These are phyloP conservation scores for Flaveria bidentis DNA, from an alignment of 129 eudicot species.

Conservation along the genomic window DNA sequence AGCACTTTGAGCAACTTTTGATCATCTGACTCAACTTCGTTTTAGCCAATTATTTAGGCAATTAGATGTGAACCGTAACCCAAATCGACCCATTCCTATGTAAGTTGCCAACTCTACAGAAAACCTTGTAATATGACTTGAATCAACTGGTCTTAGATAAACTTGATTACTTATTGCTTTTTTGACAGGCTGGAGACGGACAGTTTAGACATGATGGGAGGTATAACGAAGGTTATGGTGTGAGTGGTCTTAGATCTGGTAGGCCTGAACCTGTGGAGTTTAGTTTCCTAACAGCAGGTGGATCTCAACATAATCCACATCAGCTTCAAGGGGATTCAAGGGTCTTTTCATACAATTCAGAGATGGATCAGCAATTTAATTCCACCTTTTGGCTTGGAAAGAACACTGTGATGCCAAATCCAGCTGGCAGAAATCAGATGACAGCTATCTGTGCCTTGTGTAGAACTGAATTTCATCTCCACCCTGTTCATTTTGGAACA, in stretches of 20 bases:
- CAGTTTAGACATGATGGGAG: slow-evolving; percentile 47
- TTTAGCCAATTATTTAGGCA: neutral
- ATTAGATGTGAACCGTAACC: neutral
- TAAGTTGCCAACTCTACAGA: neutral
- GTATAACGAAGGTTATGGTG: slow-evolving; percentile 45
- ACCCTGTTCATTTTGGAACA: slow-evolving; percentile 43
- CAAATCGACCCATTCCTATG: neutral
- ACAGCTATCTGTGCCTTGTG: slow-evolving; percentile 76
- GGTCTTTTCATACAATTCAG: slow-evolving; percentile 42
- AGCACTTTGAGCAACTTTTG: neutral
- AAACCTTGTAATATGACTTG: neutral
- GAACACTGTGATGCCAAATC: slow-evolving; percentile 52
- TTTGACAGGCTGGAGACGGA: slow-evolving; percentile 56
- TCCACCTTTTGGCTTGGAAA: slow-evolving; percentile 72
- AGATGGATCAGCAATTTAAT: slow-evolving; percentile 59
- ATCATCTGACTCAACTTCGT: neutral
- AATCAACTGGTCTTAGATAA: neutral
- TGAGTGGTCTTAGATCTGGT: slow-evolving; percentile 45
- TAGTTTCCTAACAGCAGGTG: slow-evolving; percentile 67
- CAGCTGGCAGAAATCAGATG: slow-evolving; percentile 45
- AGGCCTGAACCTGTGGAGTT: slow-evolving; percentile 79
- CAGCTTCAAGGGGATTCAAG: slow-evolving; percentile 53
- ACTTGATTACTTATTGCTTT: slow-evolving; percentile 6
- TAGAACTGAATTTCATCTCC: slow-evolving; percentile 64
- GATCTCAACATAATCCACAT: slow-evolving; percentile 53